Base-by-base conservation (phyloP, 1,139 yeast species). In the Blastobotrys malaysiensis region DNA sequence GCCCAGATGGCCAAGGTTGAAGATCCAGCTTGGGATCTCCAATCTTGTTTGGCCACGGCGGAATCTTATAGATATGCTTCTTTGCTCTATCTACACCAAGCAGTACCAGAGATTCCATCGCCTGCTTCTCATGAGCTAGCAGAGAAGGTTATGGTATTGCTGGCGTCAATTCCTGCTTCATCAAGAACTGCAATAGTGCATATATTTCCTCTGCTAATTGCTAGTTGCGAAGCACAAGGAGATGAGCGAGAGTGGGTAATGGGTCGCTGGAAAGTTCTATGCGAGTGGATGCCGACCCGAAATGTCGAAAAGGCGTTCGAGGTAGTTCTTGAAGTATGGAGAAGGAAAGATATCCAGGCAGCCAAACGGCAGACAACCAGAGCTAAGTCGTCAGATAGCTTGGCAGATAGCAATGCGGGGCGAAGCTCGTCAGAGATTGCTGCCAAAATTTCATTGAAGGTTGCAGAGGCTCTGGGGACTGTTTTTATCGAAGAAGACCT, bases 301-400 rank as follows among this genome's bases (percentile, higher is more conserved):
- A 84, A 82, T 57, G 78, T 83, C 27, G 86, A 82, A 61, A 72
- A 85, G 43, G 82, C 88, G 0, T 72, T 80, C 53, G 88, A 83
- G 60, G 85, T 84, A n/a, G 84, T 83, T 31, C 79, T 80, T 57
- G 88, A 84, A 63, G 88, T 83, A 4, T 83, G 89, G 88, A 71
- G 76, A 50, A 69, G 88, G 18, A 81, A 81, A 57, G 86, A 83
- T 46, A 13, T 43, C 6, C 19, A 52, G 60, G 39, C 56, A 7
- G 57, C 54, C 54, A 59, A 52, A n/a, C 59, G 61, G 21, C 52
- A 50, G 43, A 54, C 54, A 43, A 2, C 20, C 9, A 14, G 36
- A 24, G 18, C 43, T 13, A 16, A 9, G 7, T 3, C 45, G 22
- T 13, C 20, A 9, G 18, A 14, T 7, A 19, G 27, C n/a, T 13